Evolutionary conservation across 2,329 filamentous ascomycete genomes (phyloP), one percentile per base, ranked within the genome.

Genomic region (Polychaeton citri): DNA sequence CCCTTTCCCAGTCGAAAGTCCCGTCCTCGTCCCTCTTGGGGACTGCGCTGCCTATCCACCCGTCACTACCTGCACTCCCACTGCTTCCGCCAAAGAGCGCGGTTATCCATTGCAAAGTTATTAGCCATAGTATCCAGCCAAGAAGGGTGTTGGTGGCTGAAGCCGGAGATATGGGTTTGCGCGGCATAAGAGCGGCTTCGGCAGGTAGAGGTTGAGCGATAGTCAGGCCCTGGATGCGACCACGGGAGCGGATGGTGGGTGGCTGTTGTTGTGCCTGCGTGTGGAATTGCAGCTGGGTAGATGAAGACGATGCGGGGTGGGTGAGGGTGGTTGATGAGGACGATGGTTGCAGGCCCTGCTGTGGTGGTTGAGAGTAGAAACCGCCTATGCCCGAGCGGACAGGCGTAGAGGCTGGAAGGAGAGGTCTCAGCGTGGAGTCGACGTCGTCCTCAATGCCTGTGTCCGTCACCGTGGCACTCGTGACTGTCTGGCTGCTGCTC

Each of bases 21-120:
- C 82, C 83, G 30, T 71, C 66, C 12, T 28, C 24, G 36, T 85
- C 80, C 36, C 70, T 79, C 30, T 79, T 69, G 6, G 83, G 83
- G 26, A 88, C 75, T 53, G 80, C 71, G 51, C 76, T 76, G 5
- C 82, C 82, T 49, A 88, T 86, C 57, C 87, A 75, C 48, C 68
- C 60, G 5, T 64, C 61, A 6, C 59, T 59, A 6, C 56, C 57
- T n/a, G n/a, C n/a, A n/a, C n/a, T n/a, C n/a, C n/a, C n/a, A n/a
- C n/a, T n/a, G n/a, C n/a, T n/a, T 5, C 64, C 63, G 15, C 24
- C 24, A 10, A 28, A 15, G 15, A 28, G 12, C 3, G 15, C 24
- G 12, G 15, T 28, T 15, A 28, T 15, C 24, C 24, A 28, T 7
- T 28, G 24, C 5, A 28, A 28, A 3, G 24, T 28, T 10, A 28